Evolutionary conservation across 495 filamentous ascomycete genomes (phyloP).

Genomic region (Amniculicola lignicola): DNA sequence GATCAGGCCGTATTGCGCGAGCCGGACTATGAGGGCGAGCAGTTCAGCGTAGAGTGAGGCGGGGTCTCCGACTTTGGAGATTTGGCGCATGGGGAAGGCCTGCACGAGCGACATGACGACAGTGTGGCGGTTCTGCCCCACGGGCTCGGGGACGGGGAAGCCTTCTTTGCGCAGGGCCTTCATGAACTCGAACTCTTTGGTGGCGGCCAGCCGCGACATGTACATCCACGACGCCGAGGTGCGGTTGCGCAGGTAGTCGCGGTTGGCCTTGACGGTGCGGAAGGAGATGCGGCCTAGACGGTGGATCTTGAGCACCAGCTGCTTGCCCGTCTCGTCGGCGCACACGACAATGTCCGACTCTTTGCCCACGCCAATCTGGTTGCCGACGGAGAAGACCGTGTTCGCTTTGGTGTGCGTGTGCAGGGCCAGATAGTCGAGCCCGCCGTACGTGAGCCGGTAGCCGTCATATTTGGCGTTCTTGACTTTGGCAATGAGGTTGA

Average conservation of each 20-base stretch:
- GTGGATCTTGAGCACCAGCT: slow-evolving; percentile 87
- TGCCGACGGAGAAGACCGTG: slow-evolving; percentile 84
- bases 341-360: slow-evolving; percentile 95
- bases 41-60: slow-evolving; percentile 79
- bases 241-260: slow-evolving; percentile 88
- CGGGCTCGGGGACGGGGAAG: slow-evolving; percentile 83
- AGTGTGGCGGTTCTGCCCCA: slow-evolving; percentile 85
- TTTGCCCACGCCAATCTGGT: slow-evolving; percentile 94
- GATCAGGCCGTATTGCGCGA: slow-evolving; percentile 87
- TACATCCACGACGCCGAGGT: slow-evolving; percentile 90
- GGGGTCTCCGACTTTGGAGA: slow-evolving; percentile 73
- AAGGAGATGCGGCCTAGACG: slow-evolving; percentile 95
- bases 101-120: slow-evolving; percentile 92
- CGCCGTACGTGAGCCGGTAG: slow-evolving; percentile 94
- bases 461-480: slow-evolving; percentile 98
- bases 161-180: slow-evolving; percentile 73
- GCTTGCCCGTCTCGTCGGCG: slow-evolving; percentile 56
- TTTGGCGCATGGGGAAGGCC: slow-evolving; percentile 82
- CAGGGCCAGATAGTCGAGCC: slow-evolving; percentile 92
- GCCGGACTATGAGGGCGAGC: slow-evolving; percentile 76
- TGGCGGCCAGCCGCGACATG: slow-evolving; percentile 84
- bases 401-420: slow-evolving; percentile 77
- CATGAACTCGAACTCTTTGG: slow-evolving; percentile 95
- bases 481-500: slow-evolving; percentile 83
- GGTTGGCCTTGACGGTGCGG: slow-evolving; percentile 89